A percentile compares a stretch with the other conserved stretches of the same genome.
phyloP scores from a whole-genome alignment of 345 rosid genomes.

The Corchorus capsularis region DNA sequence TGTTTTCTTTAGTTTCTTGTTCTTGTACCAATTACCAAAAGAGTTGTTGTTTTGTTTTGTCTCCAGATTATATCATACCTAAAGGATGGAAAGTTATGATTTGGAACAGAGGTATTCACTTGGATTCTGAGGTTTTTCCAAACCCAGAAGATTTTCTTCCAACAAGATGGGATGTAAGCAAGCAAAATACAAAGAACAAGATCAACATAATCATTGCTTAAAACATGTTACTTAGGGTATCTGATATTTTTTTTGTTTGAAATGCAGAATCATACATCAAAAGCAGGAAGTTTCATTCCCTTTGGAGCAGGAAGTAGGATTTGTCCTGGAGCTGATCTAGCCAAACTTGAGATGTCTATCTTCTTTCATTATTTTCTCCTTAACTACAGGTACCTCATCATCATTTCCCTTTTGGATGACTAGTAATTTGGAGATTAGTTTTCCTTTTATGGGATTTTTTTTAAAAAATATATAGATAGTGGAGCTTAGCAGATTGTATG shows the following conservation, averaged over 20 bases:
- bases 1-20: too few relatives aligned
- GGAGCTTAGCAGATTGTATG: too few relatives aligned
- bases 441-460: too few relatives aligned
- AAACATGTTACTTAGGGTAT: too few relatives aligned
- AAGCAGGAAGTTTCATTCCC: conserved; percentile 43
- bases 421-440: too few relatives aligned
- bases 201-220: too few relatives aligned
- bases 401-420: too few relatives aligned
- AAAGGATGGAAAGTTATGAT: conserved; percentile 2
- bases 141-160: conserved; percentile 17
- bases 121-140: conserved; percentile 17
- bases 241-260: neutral
- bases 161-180: neutral
- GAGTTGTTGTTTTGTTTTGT: too few relatives aligned
- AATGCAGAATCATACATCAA: conserved; percentile 30
- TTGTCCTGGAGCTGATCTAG: conserved; percentile 37
- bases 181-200: neutral
- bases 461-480: too few relatives aligned
- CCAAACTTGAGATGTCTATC: conserved; percentile 39
- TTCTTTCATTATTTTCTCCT: conserved; percentile 51
- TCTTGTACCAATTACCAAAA: too few relatives aligned
- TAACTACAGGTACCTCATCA: conserved; percentile 35
- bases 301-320: conserved; percentile 48
- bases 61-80: conserved; percentile 14
- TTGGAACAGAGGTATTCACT: conserved; percentile 19